Base-by-base conservation (phyloP, 1,284 basidiomycete species). In the Melampsora americana region DNA sequence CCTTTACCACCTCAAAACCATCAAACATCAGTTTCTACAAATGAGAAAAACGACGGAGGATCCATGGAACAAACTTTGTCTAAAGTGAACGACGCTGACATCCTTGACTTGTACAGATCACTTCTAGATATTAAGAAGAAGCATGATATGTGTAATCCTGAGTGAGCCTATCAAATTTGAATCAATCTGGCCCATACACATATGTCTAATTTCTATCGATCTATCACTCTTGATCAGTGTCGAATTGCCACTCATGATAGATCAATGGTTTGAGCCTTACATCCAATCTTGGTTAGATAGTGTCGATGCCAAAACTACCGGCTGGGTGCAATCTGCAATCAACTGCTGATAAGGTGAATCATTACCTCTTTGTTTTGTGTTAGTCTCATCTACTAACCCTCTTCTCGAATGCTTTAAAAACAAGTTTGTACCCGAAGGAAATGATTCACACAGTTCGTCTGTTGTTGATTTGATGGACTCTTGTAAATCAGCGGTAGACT, bases 381-480 rank as follows among this genome's bases (percentile, higher is more conserved):
- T 35, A 35, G 35, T 35, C 9, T 35, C 35, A 35, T 4, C 35
- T 35, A 35, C 35, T 35, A 9, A 35, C 35, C 5, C 3, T 35
- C 35, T 64, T 62, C 48, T 50, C 46, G 23, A 28, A 32, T 59
- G 48, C 5, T 16, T 53, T 46, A 75, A 46, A n/a, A 16, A 59
- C 7, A 79, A 93, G 91, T 96, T 95, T 81, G 87, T 92, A 82
- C 89, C 93, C 2, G 91, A 93, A 80, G 89, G 89, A 59, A 83
- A 87, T 1, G 91, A 92, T 79, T 90, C 91, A 0, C 93, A 96
- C 81, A 95, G 93, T 81, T 95, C 93, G 50, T 98, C 95, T 0
- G 95, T 99, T 76, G 89, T 95, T 56, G 96, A 99, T 83, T 86
- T 99, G 0, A 97, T 98, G 81, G 93, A 93, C 77, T 97, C 95